Base-by-base conservation (phyloP, 2,329 filamentous ascomycete species). In the Huntiella bhutanensis region DNA sequence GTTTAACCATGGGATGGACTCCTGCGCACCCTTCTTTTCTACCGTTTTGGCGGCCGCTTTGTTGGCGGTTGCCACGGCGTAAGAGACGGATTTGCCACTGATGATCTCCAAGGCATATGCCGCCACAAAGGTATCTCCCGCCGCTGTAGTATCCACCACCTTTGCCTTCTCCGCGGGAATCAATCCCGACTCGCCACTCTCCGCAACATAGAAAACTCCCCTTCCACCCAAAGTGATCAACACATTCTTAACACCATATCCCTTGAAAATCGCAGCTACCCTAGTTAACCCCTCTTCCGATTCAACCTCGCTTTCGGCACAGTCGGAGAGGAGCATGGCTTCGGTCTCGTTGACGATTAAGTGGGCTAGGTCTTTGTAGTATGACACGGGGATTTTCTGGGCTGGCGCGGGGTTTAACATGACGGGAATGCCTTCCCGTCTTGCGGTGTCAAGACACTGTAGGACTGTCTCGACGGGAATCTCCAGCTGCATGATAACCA, bases 331-430 rank as follows among this genome's bases (percentile, higher is more conserved):
- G 32, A 81, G 67, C 10, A 71, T 70, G 4, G 80, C 76, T 62
- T 86, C 81, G 2, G 72, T 81, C 59, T 86, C 80, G 53, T 87
- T 86, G 54, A 86, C 66, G 41, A 86, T 70, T 17, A 86, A 62
- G 55, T 83, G 78, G 13, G 70, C 68, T 4, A 86, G 65, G 1
- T 67, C 67, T 8, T 59, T 52, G 52, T 75, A 82, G 3, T 69
- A 69, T 35, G 71, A 65, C 2, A 68, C 64, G 0, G 78, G 76
- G 1, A 84, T 59, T 1, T 64, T 62, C 1, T 71, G 65, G 0
- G 79, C 79, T 5, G 74, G 73, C 0, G 81, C 80, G 15, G 81
- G 80, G 55, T 86, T 86, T 48, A 85, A 68, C 45, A 86, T 67
- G 1, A 80, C 72, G 12, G 67, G 64, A 1, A 73, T 61, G 1